Conservation (phyloP, 2,329 filamentous ascomycete species). For the Pyrenophora tritici-repentis region DNA sequence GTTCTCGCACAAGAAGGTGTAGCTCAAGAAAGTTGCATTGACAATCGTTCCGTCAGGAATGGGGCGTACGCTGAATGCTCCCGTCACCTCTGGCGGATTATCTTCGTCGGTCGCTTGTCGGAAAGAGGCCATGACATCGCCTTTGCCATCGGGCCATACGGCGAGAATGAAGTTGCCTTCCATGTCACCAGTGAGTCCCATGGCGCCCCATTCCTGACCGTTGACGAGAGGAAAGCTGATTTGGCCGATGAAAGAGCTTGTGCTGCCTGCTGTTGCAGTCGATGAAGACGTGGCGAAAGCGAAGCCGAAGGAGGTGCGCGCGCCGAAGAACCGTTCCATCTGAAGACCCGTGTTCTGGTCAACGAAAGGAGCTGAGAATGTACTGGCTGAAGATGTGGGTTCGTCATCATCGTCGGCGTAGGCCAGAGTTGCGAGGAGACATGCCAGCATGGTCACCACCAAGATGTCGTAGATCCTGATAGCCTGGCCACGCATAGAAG, state of each 20-base stretch:
- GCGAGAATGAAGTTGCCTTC: constrained; percentile 25
- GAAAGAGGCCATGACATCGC: constrained; percentile 20
- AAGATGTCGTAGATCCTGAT: neutral
- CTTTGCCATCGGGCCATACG: constrained; percentile 24
- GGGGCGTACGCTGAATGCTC: constrained; percentile 10
- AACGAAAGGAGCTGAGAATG: constrained; percentile 16
- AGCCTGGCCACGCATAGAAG: too few relatives aligned
- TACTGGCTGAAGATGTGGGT: constrained; percentile 8
- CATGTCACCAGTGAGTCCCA: constrained; percentile 26
- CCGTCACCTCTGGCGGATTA: constrained; percentile 21
- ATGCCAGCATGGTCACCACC: neutral
- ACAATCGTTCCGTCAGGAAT: constrained; percentile 10
- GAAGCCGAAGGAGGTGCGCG: too few relatives aligned
- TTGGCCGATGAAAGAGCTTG: constrained; percentile 27
- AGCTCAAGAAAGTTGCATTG: constrained; percentile 17
- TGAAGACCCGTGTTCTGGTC: constrained; percentile 18
- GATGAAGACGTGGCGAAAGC: too few relatives aligned
- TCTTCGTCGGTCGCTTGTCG: constrained; percentile 21
- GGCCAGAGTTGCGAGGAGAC: neutral
- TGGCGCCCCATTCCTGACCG: constrained; percentile 25
- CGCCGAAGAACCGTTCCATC: constrained; percentile 25
- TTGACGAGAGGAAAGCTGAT: constrained; percentile 18
- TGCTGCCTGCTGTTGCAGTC: too few relatives aligned
- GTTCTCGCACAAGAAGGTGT: constrained; percentile 22
- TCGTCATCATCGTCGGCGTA: constrained; percentile 9